Evolutionary conservation across 2,329 filamentous ascomycete species (phyloP).

Genomic region (Anthostomella pinea): DNA sequence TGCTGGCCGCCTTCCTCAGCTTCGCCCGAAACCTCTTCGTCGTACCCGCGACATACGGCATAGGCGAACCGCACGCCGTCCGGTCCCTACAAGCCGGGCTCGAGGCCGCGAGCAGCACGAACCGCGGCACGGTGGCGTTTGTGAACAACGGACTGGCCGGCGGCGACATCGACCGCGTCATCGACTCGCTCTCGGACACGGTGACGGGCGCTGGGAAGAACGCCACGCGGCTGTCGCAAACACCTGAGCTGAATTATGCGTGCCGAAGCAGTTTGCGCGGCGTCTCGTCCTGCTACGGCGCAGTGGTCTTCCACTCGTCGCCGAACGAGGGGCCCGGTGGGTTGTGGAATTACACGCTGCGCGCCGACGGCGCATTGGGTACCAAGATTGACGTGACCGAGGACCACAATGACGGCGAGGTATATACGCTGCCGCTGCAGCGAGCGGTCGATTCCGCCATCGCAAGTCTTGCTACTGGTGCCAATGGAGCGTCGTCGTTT

Average conservation of each 20-base stretch:
- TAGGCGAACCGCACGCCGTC: constrained; percentile 61
- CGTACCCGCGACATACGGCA: constrained; percentile 71
- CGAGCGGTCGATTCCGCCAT: constrained; percentile 75
- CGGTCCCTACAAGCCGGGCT: constrained; percentile 65
- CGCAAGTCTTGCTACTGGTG: constrained; percentile 46
- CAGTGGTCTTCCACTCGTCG: constrained; percentile 72
- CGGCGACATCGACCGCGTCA: constrained; percentile 70
- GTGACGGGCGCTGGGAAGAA: constrained; percentile 54
- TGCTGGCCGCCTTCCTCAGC: constrained; percentile 57
- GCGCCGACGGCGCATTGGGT: constrained; percentile 70
- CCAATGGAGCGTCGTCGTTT: constrained; percentile 34
- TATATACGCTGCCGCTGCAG: constrained; percentile 78
- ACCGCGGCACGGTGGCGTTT: constrained; percentile 70
- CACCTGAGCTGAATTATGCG: constrained; percentile 56
- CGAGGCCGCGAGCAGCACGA: constrained; percentile 47
- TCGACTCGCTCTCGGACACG: constrained; percentile 58
- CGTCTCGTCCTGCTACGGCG: constrained; percentile 69
- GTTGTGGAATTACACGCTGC: constrained; percentile 83
- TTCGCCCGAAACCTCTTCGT: constrained; percentile 83
- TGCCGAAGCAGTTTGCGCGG: constrained; percentile 66
- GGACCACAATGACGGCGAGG: constrained; percentile 69
- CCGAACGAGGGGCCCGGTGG: constrained; percentile 64
- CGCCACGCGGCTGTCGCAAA: constrained; percentile 51
- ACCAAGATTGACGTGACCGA: constrained; percentile 60
- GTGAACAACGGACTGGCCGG: constrained; percentile 70